Conservation (phyloP, 805 yeast genomes). For the Phaffomyces antillensis region DNA sequence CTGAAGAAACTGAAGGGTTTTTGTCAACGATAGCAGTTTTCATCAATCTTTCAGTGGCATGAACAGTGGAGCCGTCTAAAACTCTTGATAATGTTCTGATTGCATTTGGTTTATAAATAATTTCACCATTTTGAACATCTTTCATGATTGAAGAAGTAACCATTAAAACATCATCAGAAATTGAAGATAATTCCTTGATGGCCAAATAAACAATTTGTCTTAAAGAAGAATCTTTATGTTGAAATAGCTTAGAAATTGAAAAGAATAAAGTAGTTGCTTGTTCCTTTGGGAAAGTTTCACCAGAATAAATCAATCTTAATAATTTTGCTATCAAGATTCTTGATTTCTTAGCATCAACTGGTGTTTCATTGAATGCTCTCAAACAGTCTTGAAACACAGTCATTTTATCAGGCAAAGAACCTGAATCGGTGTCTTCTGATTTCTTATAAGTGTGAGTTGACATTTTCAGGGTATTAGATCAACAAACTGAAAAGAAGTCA, state of each 20-base stretch:
- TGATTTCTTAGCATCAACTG: constrained; percentile 82
- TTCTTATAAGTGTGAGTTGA: constrained; percentile 80
- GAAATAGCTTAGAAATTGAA: constrained; percentile 90
- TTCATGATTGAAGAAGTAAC: constrained; percentile 97
- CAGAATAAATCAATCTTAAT: constrained; percentile 73
- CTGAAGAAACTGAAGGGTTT: constrained; percentile 82
- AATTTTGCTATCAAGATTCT: constrained; percentile 77
- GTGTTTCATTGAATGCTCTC: constrained; percentile 86
- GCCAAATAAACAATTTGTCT: constrained; percentile 93
- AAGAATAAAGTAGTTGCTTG: constrained; percentile 93
- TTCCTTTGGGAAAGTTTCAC: constrained; percentile 78
- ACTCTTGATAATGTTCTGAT: constrained; percentile 87
- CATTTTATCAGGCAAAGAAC: constrained; percentile 85
- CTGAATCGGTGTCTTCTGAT: constrained; percentile 67
- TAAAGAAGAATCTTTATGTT: constrained; percentile 78
- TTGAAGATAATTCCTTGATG: constrained; percentile 79
- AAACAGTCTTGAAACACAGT: constrained; percentile 93
- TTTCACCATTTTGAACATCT: constrained; percentile 87
- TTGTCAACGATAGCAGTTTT: constrained; percentile 89
- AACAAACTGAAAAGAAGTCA: background rate
- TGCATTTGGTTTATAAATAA: constrained; percentile 87
- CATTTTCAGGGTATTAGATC: constrained; percentile 36
- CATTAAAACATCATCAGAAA: constrained; percentile 91
- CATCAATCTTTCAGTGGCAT: constrained; percentile 86
- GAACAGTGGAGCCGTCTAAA: constrained; percentile 83